Evolutionary conservation across 2,329 filamentous ascomycete species (phyloP).

Genomic region (Phialophora expanda): DNA sequence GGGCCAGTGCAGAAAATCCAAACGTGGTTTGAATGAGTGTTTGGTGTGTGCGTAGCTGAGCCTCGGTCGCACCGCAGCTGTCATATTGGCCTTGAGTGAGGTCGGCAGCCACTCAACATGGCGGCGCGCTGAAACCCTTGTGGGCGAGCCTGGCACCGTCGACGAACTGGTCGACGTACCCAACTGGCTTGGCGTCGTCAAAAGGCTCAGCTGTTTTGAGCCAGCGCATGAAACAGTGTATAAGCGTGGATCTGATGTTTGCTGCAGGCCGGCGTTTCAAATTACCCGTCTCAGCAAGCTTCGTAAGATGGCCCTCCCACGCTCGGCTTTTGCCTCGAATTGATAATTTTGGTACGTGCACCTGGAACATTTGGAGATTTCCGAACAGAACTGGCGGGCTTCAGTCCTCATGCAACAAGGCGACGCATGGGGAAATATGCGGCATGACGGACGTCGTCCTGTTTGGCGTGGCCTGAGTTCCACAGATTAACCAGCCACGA

Average conservation of each 20-base stretch:
- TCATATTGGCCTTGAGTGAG: slow-evolving; percentile 35
- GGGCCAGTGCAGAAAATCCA: neutral
- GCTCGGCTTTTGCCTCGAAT: slow-evolving; percentile 9
- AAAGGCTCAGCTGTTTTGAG: slow-evolving; percentile 3
- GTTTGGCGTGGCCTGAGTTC: slow-evolving; percentile 31
- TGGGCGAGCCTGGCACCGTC: slow-evolving; percentile 12
- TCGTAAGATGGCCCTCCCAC: slow-evolving; percentile 12
- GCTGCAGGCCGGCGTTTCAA: slow-evolving; percentile 30
- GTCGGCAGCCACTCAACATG: slow-evolving; percentile 18
- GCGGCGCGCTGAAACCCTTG: slow-evolving; percentile 2
- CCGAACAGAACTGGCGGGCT: neutral
- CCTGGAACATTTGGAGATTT: slow-evolving; percentile 17
- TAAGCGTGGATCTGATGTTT: slow-evolving; percentile 20
- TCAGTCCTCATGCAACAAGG: slow-evolving; percentile 30
- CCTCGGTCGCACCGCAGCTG: slow-evolving; percentile 35
- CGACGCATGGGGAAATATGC: slow-evolving; percentile 32
- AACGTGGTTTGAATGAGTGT: slow-evolving; percentile 4
- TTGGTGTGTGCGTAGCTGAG: slow-evolving; percentile 5
- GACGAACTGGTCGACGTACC: slow-evolving; percentile 18
- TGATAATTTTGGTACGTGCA: slow-evolving; percentile 26
- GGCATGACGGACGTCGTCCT: slow-evolving; percentile 33
- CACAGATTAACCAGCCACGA: slow-evolving; percentile 34
- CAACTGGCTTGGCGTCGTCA: slow-evolving; percentile 4
- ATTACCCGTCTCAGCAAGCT: slow-evolving; percentile 22
- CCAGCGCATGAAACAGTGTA: slow-evolving; percentile 26